A percentile compares a stretch with the other conserved stretches of the same genome.
Evolutionary conservation across 768 basidiomycete species (phyloP).

Genomic region (Thelephora aurantiotincta): DNA sequence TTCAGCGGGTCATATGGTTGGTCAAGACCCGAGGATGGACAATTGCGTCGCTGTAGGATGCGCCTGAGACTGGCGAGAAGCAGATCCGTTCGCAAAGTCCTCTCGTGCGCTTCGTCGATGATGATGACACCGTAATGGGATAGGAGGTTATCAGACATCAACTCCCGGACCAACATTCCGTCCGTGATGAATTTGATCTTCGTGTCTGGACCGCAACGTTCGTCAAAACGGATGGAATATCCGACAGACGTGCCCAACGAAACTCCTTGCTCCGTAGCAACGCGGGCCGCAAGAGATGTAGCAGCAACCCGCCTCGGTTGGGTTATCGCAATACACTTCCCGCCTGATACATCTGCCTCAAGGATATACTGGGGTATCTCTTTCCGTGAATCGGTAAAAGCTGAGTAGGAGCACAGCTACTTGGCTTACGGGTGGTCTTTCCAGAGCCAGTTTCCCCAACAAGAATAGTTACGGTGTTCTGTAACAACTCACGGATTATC

Average conservation of each 20-base stretch:
- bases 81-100: slow-evolving; percentile 87
- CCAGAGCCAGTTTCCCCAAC: slow-evolving; percentile 97
- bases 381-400: slow-evolving; percentile 18
- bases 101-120: slow-evolving; percentile 95
- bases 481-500: slow-evolving; percentile 54
- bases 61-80: slow-evolving; percentile 82
- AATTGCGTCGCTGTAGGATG: slow-evolving; percentile 59
- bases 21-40: slow-evolving; percentile 22
- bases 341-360: slow-evolving; percentile 59
- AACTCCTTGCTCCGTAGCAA: slow-evolving; percentile 70
- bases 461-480: slow-evolving; percentile 77
- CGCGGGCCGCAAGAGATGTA: slow-evolving; percentile 83
- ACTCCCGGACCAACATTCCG: slow-evolving; percentile 93
- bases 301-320: slow-evolving; percentile 95
- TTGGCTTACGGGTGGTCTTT: slow-evolving; percentile 86
- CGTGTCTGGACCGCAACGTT: slow-evolving; percentile 54
- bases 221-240: slow-evolving; percentile 94
- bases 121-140: slow-evolving; percentile 78
- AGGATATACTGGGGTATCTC: slow-evolving; percentile 95
- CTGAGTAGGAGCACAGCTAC: background rate
- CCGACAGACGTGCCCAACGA: slow-evolving; percentile 71
- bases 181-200: slow-evolving; percentile 95
- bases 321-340: slow-evolving; percentile 77
- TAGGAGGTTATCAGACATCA: slow-evolving; percentile 64
- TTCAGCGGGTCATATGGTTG: slow-evolving; percentile 56